Conservation (phyloP, 306 rosid genomes). For the Corylus americana region DNA sequence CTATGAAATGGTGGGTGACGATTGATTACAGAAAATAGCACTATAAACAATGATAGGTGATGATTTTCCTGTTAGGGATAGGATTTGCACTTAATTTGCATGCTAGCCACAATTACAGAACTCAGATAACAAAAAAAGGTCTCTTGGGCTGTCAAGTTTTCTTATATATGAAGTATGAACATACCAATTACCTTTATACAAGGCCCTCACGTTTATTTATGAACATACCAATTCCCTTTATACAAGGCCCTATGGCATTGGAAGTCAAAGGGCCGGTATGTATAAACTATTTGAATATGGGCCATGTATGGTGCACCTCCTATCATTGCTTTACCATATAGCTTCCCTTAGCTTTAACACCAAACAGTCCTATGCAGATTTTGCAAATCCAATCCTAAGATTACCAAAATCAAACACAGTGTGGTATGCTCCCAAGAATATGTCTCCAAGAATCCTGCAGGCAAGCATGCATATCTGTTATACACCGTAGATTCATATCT, state of each 20-base stretch:
- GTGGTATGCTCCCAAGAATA: slow-evolving; percentile 72
- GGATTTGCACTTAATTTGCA: too few relatives aligned
- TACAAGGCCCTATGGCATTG: neutral
- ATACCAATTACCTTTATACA: neutral
- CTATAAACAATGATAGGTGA: too few relatives aligned
- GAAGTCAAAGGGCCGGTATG: slow-evolving; percentile 1
- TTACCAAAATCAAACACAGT: slow-evolving; percentile 73
- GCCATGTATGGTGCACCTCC: neutral
- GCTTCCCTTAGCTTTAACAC: neutral
- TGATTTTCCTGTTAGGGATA: too few relatives aligned
- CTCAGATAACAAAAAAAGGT: too few relatives aligned
- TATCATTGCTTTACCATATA: neutral
- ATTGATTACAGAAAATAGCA: too few relatives aligned
- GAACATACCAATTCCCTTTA: neutral
- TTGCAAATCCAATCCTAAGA: slow-evolving; percentile 68
- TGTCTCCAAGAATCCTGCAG: slow-evolving; percentile 75
- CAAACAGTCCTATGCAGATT: slow-evolving; percentile 41
- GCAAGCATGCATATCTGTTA: slow-evolving; percentile 15
- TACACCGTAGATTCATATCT: slow-evolving; percentile 1
- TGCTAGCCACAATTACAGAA: too few relatives aligned
- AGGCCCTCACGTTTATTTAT: neutral
- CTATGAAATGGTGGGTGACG: too few relatives aligned
- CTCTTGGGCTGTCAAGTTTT: neutral
- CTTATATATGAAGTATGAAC: neutral
- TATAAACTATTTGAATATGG: neutral